phyloP scores from a whole-genome alignment of 176 grass and related monocot species.

The Hyparrhenia diplandra region DNA sequence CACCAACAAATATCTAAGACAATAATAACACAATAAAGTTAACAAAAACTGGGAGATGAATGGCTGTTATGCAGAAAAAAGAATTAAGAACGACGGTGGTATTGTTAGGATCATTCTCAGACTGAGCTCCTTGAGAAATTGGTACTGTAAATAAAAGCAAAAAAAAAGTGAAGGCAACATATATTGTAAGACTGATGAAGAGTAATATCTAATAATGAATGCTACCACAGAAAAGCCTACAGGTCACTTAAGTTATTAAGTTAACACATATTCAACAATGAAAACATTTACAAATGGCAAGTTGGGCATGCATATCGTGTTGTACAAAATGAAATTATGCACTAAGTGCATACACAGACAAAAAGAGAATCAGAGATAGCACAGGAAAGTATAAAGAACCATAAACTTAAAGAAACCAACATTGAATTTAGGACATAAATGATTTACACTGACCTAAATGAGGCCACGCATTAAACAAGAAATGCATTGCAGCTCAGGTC shows the following conservation, averaged over 20 bases:
- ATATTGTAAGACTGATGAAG: constrained; percentile 36
- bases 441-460: constrained; percentile 83
- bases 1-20: constrained; percentile 91
- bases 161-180: constrained; percentile 46
- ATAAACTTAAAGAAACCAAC: constrained; percentile 51
- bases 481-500: constrained; percentile 81
- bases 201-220: constrained; percentile 34
- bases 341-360: not conserved
- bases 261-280: not conserved
- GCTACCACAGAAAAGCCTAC: not conserved
- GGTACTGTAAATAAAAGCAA: constrained; percentile 78
- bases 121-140: constrained; percentile 74
- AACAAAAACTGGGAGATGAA: constrained; percentile 22
- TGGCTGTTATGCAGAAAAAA: constrained; percentile 26
- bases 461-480: constrained; percentile 65
- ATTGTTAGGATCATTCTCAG: constrained; percentile 98
- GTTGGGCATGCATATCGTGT: not conserved
- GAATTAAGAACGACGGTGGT: constrained; percentile 86
- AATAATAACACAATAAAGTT: constrained; percentile 23
- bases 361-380: constrained; percentile 29
- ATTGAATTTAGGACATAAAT: constrained; percentile 61
- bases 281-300: not conserved
- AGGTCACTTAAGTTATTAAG: not conserved
- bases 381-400: constrained; percentile 5
- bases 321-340: constrained; percentile 19